A percentile compares a stretch with the other conserved stretches of the same genome.
These are phyloP conservation scores for Globisporangium cederbergense DNA, from an alignment of 352 stramenopile genomes.

Conservation along the genomic window DNA sequence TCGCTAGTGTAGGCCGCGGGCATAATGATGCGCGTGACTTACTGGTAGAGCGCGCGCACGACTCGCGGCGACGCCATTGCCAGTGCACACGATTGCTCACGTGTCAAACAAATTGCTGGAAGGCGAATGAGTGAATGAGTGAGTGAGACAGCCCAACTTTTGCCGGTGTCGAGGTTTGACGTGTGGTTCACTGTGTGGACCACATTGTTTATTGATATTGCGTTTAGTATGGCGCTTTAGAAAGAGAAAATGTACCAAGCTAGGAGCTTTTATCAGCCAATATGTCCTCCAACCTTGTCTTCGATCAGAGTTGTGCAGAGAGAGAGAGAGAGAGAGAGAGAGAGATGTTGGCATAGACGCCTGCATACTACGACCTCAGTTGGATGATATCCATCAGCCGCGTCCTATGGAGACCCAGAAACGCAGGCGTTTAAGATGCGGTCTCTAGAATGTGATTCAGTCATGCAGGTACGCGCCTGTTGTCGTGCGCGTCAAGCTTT, in stretches of 20 bases:
- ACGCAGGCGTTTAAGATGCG: neutral
- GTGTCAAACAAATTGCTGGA: constrained; percentile 3
- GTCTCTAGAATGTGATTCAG: neutral
- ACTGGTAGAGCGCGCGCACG: constrained; percentile 44
- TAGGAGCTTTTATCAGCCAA: neutral
- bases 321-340: too few relatives aligned
- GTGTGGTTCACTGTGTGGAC: neutral
- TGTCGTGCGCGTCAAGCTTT: neutral
- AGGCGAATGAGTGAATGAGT: neutral
- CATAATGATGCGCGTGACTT: neutral
- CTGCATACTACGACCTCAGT: neutral
- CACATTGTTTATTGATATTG: neutral
- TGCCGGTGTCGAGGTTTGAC: neutral
- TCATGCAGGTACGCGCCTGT: neutral
- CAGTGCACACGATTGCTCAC: neutral
- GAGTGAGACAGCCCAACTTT: neutral
- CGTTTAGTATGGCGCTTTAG: neutral
- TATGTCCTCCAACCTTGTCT: neutral
- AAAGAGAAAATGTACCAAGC: too few relatives aligned
- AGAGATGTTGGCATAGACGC: neutral
- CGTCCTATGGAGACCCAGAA: neutral
- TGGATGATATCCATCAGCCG: neutral
- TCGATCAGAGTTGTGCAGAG: too few relatives aligned
- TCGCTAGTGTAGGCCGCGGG: neutral
- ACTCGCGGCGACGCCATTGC: constrained; percentile 23